A percentile compares a stretch with the other conserved stretches of the same genome.
phyloP scores from a whole-genome alignment of 306 rosid genomes.

The Vachellia pachyceras region DNA sequence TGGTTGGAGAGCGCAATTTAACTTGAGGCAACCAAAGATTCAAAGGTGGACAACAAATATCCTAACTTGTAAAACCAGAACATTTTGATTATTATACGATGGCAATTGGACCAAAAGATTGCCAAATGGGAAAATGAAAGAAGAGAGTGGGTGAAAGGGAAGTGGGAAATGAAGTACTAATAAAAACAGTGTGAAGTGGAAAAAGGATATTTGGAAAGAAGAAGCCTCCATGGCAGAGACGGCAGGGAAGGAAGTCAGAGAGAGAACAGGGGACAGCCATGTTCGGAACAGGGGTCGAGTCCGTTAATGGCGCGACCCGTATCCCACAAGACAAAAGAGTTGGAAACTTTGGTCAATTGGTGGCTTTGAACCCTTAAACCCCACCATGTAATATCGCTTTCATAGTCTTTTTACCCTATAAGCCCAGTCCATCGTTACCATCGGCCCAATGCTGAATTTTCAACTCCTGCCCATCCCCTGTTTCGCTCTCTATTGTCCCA shows the following conservation, averaged over 20 bases:
- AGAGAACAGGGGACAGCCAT: neutral
- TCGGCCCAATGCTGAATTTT: neutral
- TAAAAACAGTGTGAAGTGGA: neutral
- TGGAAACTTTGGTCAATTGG: conserved; percentile 39
- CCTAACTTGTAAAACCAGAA: neutral
- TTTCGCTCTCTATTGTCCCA: neutral
- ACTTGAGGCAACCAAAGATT: neutral
- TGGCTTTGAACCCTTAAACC: neutral
- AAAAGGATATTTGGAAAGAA: neutral
- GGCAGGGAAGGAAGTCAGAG: conserved; percentile 35
- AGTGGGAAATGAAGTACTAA: too few species aligned
- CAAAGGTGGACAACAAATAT: neutral
- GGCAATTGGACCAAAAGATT: neutral
- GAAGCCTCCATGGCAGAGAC: conserved; percentile 9
- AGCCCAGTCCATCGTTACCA: conserved; percentile 33
- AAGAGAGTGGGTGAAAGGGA: too few species aligned
- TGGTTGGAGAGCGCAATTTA: neutral
- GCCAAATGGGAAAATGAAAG: neutral
- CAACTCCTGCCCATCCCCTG: neutral
- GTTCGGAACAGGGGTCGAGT: conserved; percentile 21
- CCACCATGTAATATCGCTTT: neutral
- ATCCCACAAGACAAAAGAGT: conserved; percentile 25
- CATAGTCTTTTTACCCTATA: neutral
- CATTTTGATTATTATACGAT: neutral
- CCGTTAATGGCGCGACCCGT: conserved; percentile 45